Base-by-base conservation (phyloP, 352 stramenopile genomes). In the Phytophthora cajani region DNA sequence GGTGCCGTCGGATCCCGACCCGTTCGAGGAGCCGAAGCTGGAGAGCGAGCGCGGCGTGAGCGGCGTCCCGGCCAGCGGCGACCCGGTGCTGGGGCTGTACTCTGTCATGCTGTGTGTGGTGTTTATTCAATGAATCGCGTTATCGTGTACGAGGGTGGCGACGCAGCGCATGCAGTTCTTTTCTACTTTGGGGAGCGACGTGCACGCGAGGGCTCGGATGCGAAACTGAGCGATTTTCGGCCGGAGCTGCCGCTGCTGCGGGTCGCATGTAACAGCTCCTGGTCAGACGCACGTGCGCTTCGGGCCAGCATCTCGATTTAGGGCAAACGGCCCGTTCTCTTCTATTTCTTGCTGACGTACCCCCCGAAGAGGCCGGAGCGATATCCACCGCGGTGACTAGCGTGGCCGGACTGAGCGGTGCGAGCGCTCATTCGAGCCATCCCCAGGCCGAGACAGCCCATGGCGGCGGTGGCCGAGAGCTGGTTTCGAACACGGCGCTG, bases 321-420 rank as follows among this genome's bases (percentile, higher is more conserved):
- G 68, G 25, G 50, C 38, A 46, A 72, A 74, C 60, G 64, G 65
- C 66, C 67, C 59, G 55, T 57, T 67, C 23, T 51, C 53, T 75
- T 78, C 71, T 74, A 78, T 78, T 72, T 78, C 27, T 61, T 33
- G 51, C 71, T 78, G 67, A 57, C 71, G 71, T 78, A 40, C 54
- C 46, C 14, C n/a, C 40, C 21, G n/a, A 51, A 47, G 36, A 51
- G 38, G 21, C 17, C 21, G 30, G 11, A 55, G 51, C 44, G 32
- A 55, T 27, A 63, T 61, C 19, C 50, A 58, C 44, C 44, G 44
- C 44, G 44, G 8, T 19, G 17, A 25, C 44, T 6, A 23, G 42
- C 14, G 17, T 50, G 21, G n/a, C 14, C 42, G 42, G 42, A 49
- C 14, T 8, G 16, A 49, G 42, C 42, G 42, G 42, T 11, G 6